Conservation (phyloP, 2,329 filamentous ascomycete genomes). For the Coniella lustricola region DNA sequence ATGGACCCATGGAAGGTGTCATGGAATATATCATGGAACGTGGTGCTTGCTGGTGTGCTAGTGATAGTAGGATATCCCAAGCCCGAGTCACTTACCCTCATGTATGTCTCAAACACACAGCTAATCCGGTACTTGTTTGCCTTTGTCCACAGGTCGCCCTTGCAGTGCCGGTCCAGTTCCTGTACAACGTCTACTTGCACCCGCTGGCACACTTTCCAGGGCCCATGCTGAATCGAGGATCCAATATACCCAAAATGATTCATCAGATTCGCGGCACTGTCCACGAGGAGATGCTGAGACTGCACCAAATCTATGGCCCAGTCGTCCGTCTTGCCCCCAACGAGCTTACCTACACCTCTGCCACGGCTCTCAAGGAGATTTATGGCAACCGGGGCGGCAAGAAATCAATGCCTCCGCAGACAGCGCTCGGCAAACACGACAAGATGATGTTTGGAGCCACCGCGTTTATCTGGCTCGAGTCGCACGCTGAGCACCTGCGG, state of each 20-base stretch:
- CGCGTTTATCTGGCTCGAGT: constrained; percentile 15
- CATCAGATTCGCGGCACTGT: constrained; percentile 12
- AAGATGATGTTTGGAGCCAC: constrained; percentile 16
- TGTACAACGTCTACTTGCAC: constrained; percentile 16
- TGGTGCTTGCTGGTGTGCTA: neutral
- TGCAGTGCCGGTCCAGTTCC: constrained; percentile 2
- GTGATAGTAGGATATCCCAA: neutral
- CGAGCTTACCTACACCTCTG: constrained; percentile 15
- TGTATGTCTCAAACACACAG: neutral
- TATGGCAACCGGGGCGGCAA: constrained; percentile 12
- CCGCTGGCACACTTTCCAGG: constrained; percentile 13
- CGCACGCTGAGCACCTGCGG: constrained; percentile 14
- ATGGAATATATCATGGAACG: too few species aligned
- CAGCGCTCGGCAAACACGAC: constrained; percentile 14
- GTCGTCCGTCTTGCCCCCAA: constrained; percentile 16
- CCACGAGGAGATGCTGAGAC: constrained; percentile 13
- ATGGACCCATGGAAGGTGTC: too few species aligned
- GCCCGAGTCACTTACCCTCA: neutral
- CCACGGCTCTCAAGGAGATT: constrained; percentile 9
- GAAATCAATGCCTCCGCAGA: constrained; percentile 14
- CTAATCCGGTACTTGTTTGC: neutral
- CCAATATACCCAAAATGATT: constrained; percentile 15
- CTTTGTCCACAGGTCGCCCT: neutral
- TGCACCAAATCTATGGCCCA: constrained; percentile 14
- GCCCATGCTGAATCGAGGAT: constrained; percentile 12